Conservation (phyloP, 2,329 filamentous ascomycete genomes). For the Thermothelomyces thermophilus region DNA sequence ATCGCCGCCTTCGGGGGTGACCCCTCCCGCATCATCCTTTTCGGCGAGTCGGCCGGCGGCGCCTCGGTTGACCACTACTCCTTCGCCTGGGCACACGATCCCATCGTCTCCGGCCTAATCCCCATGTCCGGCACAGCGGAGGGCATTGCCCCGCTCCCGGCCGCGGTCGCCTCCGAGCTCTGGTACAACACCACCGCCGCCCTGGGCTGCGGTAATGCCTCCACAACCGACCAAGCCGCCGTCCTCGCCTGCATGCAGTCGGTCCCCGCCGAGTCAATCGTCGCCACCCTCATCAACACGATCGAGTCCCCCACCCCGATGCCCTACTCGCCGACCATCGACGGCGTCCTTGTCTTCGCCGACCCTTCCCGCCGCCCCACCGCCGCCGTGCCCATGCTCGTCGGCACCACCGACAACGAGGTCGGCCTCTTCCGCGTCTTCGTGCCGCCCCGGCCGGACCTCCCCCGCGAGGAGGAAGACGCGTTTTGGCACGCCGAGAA, state of each 20-base stretch:
- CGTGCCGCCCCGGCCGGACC: background rate
- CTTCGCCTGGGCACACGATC: slow-evolving; percentile 13
- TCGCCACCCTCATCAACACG: slow-evolving; percentile 24
- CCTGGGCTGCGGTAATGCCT: slow-evolving; percentile 32
- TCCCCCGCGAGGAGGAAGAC: background rate
- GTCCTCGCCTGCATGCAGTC: slow-evolving; percentile 31
- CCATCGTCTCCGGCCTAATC: slow-evolving; percentile 34
- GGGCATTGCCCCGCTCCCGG: slow-evolving; percentile 37
- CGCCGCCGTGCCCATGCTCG: slow-evolving; percentile 12
- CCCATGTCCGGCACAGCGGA: slow-evolving; percentile 39
- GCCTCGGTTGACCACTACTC: slow-evolving; percentile 20
- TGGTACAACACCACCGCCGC: slow-evolving; percentile 37
- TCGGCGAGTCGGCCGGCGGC: slow-evolving; percentile 41
- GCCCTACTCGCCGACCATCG: slow-evolving; percentile 38
- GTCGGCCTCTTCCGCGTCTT: slow-evolving; percentile 14
- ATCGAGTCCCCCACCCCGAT: slow-evolving; percentile 13
- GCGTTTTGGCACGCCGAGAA: background rate
- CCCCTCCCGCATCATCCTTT: slow-evolving; percentile 33
- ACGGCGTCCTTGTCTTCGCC: slow-evolving; percentile 23
- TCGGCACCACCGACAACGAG: slow-evolving; percentile 17
- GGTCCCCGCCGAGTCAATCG: slow-evolving; percentile 29
- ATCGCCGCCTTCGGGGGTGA: slow-evolving; percentile 42
- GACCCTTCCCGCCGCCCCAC: background rate
- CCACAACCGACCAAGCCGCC: slow-evolving; percentile 29
- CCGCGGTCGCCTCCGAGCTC: slow-evolving; percentile 29